Percentiles rank a stretch among this genome's conserved stretches.
Evolutionary conservation across 345 rosid species (phyloP).

Genomic region (Durio zibethinus): DNA sequence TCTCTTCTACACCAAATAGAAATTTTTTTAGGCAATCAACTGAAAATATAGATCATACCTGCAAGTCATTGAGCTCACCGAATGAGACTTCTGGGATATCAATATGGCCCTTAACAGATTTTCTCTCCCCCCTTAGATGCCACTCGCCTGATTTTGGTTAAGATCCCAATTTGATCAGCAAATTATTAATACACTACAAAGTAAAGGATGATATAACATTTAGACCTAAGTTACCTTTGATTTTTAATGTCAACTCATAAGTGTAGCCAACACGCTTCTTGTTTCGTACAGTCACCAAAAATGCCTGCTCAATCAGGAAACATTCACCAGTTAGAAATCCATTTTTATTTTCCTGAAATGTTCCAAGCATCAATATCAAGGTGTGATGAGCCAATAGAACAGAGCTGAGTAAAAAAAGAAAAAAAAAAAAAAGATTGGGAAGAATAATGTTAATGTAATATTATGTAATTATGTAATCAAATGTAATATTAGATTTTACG

Average conservation of each 20-base stretch:
- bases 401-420: not conserved
- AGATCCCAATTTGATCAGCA: slow-evolving; percentile 2
- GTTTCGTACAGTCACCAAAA: slow-evolving; percentile 83
- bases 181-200: not conserved
- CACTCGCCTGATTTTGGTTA: slow-evolving; percentile 62
- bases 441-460: not conserved
- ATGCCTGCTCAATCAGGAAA: slow-evolving; percentile 52
- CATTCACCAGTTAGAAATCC: not conserved
- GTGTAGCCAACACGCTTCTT: slow-evolving; percentile 89
- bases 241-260: slow-evolving; percentile 71
- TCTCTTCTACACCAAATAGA: not conserved
- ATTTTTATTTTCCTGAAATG: not conserved
- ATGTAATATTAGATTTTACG: no score
- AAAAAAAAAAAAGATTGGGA: not conserved
- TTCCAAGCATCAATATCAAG: not conserved
- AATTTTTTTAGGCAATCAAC: not conserved
- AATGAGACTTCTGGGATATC: slow-evolving; percentile 83
- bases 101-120: slow-evolving; percentile 56
- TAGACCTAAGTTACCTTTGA: slow-evolving; percentile 44
- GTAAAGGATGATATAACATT: not conserved
- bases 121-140: slow-evolving; percentile 59
- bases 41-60: slow-evolving; percentile 43
- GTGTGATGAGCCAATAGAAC: not conserved
- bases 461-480: no score
- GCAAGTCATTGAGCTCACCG: slow-evolving; percentile 89